phyloP scores from a whole-genome alignment of 2,329 filamentous ascomycete species.

The Pestalotiopsis sp. region DNA sequence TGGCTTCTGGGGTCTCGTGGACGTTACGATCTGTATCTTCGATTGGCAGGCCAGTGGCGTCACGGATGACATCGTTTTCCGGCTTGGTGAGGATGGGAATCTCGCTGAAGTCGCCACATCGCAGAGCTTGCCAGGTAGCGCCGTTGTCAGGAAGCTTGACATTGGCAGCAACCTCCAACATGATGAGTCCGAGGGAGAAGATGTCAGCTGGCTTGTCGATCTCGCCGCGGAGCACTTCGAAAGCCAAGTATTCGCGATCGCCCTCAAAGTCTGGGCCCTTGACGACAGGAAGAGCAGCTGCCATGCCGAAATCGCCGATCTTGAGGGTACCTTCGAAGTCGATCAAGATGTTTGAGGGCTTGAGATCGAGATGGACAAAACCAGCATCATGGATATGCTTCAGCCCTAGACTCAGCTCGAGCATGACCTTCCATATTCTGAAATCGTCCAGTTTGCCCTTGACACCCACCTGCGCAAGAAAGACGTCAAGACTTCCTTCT shows the following conservation, averaged over 20 bases:
- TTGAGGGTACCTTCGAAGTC: conserved; percentile 80
- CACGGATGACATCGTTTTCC: conserved; percentile 68
- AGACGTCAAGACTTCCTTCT: conserved; percentile 85
- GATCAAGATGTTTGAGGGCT: conserved; percentile 82
- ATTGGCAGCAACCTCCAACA: conserved; percentile 92
- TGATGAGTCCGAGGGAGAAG: conserved; percentile 91
- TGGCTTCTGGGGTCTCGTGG: conserved; percentile 27
- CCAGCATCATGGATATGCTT: conserved; percentile 87
- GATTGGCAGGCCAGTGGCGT: conserved; percentile 71
- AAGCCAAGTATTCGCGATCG: conserved; percentile 93
- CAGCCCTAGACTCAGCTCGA: conserved; percentile 83
- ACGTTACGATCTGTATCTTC: conserved; percentile 39
- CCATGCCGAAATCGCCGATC: conserved; percentile 85
- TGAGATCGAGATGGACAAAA: conserved; percentile 83
- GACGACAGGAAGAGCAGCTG: conserved; percentile 74
- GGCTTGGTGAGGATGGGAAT: conserved; percentile 84
- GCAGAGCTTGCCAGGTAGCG: conserved; percentile 83
- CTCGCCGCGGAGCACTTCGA: conserved; percentile 82
- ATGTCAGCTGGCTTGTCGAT: conserved; percentile 92
- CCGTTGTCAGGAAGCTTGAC: conserved; percentile 93
- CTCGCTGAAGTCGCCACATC: conserved; percentile 85
- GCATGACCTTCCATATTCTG: conserved; percentile 95
- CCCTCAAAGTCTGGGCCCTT: conserved; percentile 84
- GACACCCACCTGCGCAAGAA: conserved; percentile 78
- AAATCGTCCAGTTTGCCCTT: conserved; percentile 93